Conservation (phyloP, 2,329 filamentous ascomycete species). For the Dactylonectria estremocensis region DNA sequence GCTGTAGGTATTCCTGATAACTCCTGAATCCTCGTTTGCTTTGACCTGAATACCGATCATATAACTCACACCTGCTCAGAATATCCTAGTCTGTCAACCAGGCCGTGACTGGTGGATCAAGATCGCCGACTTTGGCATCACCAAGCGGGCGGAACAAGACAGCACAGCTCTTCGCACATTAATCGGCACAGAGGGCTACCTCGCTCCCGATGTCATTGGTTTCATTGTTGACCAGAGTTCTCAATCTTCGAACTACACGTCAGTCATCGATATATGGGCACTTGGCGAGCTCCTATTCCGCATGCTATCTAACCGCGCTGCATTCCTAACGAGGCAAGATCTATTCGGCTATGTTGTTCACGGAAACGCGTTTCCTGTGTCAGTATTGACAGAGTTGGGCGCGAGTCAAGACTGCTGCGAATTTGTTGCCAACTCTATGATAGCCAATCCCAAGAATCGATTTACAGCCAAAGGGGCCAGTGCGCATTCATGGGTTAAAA, state of each 20-base stretch:
- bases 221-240: background rate
- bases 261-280: conserved; percentile 7
- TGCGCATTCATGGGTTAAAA: background rate
- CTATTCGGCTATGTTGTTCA: background rate
- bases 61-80: background rate
- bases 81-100: conserved; percentile 2
- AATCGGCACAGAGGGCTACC: conserved; percentile 2
- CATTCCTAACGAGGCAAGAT: background rate
- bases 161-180: background rate
- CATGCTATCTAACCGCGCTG: background rate
- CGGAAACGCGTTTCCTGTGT: background rate
- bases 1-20: background rate
- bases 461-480: background rate
- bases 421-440: background rate
- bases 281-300: conserved; percentile 9
- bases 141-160: conserved; percentile 7
- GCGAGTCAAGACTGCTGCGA: background rate
- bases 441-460: background rate
- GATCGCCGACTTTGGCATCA: conserved; percentile 19
- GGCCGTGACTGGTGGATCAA: conserved; percentile 11
- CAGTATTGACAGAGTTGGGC: background rate
- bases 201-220: conserved; percentile 8
- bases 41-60: background rate
- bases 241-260: background rate
- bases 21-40: background rate